Conservation (phyloP, 805 yeast genomes). For the Torulaspora quercuum region DNA sequence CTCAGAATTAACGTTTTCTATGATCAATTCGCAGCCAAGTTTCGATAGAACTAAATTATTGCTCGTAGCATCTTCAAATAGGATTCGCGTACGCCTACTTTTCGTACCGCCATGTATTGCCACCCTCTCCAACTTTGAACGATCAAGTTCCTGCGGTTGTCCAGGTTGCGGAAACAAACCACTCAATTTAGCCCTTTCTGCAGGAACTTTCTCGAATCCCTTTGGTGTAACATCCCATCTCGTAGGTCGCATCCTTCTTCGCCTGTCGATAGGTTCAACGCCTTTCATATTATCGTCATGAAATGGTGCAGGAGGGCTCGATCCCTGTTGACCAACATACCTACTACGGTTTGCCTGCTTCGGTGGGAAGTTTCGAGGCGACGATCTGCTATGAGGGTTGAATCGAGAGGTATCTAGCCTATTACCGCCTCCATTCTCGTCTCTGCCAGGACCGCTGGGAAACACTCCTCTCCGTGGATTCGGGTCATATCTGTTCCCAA, state of each 20-base stretch:
- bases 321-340: constrained; percentile 2
- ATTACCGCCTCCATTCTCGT: constrained; percentile 1
- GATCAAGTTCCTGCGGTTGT: constrained; percentile 41
- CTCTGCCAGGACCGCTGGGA: not conserved
- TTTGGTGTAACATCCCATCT: constrained; percentile 70
- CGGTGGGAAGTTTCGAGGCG: constrained; percentile 3
- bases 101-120: constrained; percentile 17
- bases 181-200: constrained; percentile 72
- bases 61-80: constrained; percentile 35
- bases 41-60: constrained; percentile 29
- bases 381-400: constrained; percentile 1
- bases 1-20: constrained; percentile 18
- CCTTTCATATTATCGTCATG: constrained; percentile 34
- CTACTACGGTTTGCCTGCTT: constrained; percentile 6
- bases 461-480: not conserved
- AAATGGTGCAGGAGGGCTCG: constrained; percentile 3
- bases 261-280: constrained; percentile 47
- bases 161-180: constrained; percentile 80
- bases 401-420: constrained; percentile 1
- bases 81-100: constrained; percentile 32
- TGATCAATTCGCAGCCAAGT: constrained; percentile 28
- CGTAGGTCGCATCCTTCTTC: constrained; percentile 47
- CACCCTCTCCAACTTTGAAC: constrained; percentile 22
- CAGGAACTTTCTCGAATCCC: constrained; percentile 70
- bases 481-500: constrained; percentile 9